Evolutionary conservation across 225 moss, liverwort and hornwort species (phyloP).

Genomic region (Antitrichia curtipendula): DNA sequence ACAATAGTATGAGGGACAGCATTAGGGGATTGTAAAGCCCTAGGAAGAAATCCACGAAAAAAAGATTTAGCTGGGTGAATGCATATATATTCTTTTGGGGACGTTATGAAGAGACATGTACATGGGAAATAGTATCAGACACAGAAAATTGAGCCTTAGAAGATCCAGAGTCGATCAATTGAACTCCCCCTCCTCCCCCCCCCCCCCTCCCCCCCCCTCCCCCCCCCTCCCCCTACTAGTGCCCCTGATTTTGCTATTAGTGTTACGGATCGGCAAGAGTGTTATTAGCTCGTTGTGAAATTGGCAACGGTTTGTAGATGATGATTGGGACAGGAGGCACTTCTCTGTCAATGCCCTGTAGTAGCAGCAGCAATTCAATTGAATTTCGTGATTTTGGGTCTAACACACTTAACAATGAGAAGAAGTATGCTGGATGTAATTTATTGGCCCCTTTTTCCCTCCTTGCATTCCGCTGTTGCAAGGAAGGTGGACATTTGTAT

Average conservation of each 20-base stretch:
- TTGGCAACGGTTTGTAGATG: conserved; percentile 39
- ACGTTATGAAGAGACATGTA: conserved; percentile 33
- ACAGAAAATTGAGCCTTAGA: conserved; percentile 4
- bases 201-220: not conserved
- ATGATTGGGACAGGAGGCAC: conserved; percentile 20
- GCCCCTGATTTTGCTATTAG: conserved; percentile 23
- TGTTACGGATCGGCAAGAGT: conserved; percentile 8
- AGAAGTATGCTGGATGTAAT: not conserved
- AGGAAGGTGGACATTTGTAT: conserved; percentile 8
- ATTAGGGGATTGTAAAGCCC: conserved; percentile 6
- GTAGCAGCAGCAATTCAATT: conserved; percentile 14
- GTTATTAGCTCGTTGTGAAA: conserved; percentile 15
- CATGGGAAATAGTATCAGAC: conserved; percentile 34
- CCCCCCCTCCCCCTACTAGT: not conserved
- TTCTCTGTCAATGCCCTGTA: conserved; percentile 11
- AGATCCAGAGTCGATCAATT: conserved; percentile 8
- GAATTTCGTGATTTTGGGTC: conserved; percentile 26
- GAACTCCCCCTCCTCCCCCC: no score
- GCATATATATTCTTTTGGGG: conserved; percentile 27
- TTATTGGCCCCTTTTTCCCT: not conserved
- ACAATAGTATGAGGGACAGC: not conserved
- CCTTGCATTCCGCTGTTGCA: not conserved
- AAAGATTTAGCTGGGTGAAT: conserved; percentile 1
- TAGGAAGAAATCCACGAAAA: not conserved
- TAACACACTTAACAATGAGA: not conserved